These are phyloP conservation scores for Pseudopithomyces chartarum DNA, from an alignment of 2,329 filamentous ascomycete species.

Conservation along the genomic window DNA sequence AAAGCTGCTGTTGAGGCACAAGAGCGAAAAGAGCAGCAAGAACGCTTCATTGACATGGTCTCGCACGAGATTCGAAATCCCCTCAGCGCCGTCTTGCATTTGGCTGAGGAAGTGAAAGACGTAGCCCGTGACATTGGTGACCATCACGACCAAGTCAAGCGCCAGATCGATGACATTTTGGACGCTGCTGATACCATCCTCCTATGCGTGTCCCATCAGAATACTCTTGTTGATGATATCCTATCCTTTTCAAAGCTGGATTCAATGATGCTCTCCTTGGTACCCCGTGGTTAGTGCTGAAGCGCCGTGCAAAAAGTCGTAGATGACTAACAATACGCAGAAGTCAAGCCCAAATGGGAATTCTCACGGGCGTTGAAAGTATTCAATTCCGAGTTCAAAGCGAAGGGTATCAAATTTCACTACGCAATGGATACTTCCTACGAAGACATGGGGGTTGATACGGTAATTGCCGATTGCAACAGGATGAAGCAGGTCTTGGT, in stretches of 20 bases:
- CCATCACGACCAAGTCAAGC: conserved; percentile 19
- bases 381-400: conserved; percentile 47
- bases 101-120: conserved; percentile 50
- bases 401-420: conserved; percentile 44
- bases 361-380: conserved; percentile 46
- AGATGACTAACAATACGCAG: conserved; percentile 17
- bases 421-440: conserved; percentile 50
- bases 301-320: conserved; percentile 9
- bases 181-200: conserved; percentile 48
- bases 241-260: conserved; percentile 55
- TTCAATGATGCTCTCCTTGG: conserved; percentile 50
- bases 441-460: conserved; percentile 43
- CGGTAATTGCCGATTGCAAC: conserved; percentile 45
- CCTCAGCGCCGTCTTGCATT: conserved; percentile 47
- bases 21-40: conserved; percentile 52
- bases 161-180: conserved; percentile 34
- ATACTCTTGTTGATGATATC: conserved; percentile 54
- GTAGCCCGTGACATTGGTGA: conserved; percentile 30
- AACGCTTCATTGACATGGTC: conserved; percentile 54
- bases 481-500: conserved; percentile 49
- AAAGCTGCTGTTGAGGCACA: conserved; percentile 49
- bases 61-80: conserved; percentile 49
- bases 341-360: conserved; percentile 43
- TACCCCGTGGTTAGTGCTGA: conserved; percentile 31
- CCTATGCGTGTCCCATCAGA: conserved; percentile 52